Evolutionary conservation across 768 basidiomycete species (phyloP).

Genomic region (Tephrocybe rancida): DNA sequence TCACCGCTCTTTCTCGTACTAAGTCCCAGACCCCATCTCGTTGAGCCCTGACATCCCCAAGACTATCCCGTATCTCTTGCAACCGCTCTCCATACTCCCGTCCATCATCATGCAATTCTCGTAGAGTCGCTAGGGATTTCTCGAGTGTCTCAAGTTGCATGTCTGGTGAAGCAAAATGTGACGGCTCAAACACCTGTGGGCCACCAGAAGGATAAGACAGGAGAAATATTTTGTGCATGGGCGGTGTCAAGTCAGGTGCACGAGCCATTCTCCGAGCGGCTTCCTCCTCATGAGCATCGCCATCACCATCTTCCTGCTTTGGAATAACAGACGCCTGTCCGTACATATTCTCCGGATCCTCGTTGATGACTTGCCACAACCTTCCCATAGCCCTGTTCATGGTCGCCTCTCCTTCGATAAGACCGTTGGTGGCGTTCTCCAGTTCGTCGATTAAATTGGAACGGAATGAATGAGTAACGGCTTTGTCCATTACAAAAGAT

Average conservation of each 20-base stretch:
- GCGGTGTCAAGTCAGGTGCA: conserved; percentile 68
- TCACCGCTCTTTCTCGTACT: conserved; percentile 72
- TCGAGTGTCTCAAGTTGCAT: conserved; percentile 72
- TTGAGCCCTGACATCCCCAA: conserved; percentile 76
- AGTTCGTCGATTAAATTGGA: conserved; percentile 78
- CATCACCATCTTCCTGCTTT: conserved; percentile 71
- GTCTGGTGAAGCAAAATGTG: conserved; percentile 65
- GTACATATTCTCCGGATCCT: conserved; percentile 53
- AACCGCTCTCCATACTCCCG: conserved; percentile 85
- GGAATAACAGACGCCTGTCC: conserved; percentile 50
- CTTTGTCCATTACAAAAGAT: conserved; percentile 85
- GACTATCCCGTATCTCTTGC: conserved; percentile 79
- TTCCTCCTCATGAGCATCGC: conserved; percentile 46
- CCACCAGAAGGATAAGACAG: conserved; percentile 48
- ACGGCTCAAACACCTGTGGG: conserved; percentile 54
- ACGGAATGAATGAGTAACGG: conserved; percentile 83
- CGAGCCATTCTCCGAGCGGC: conserved; percentile 48
- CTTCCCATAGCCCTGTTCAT: conserved; percentile 76
- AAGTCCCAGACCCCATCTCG: conserved; percentile 76
- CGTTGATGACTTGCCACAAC: conserved; percentile 80
- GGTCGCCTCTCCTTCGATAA: conserved; percentile 81
- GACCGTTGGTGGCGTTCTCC: conserved; percentile 78
- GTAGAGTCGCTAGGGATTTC: conserved; percentile 70
- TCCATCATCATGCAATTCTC: conserved; percentile 85
- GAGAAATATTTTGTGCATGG: conserved; percentile 70